Evolutionary conservation across 2,329 filamentous ascomycete genomes (phyloP), one percentile per base, ranked within the genome.

Genomic region (Colletotrichum truncatum): DNA sequence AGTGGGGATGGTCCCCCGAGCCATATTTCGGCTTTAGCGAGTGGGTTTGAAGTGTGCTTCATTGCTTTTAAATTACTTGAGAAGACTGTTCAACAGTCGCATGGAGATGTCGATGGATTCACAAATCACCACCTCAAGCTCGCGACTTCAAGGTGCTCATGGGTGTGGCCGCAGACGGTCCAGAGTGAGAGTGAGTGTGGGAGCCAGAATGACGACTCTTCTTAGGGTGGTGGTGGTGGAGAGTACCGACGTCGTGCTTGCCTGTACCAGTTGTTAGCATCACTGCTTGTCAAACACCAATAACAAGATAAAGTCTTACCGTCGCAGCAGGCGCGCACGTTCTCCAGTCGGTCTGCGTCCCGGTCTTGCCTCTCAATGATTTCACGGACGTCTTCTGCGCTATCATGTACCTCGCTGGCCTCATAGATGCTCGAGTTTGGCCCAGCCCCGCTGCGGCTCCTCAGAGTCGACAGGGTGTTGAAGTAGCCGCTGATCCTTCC

Each of bases 251-350:
- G 75, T 93, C 91, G 73, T 93, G 91, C 81, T 92, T 93, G 70
- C 91, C 89, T 92, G 52, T 2, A 23, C n/a, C 11, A 45, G 41
- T 58, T 12, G 53, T 73, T 70, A 77, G 72, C 75, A 57, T 54
- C 18, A 3, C n/a, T 56, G 26, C 8, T 23, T n/a, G 8, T 23
- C 12, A 25, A 25, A 36, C 14, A 16, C 18, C n/a, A 26, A 21
- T 6, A 39, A 16, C 39, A 30, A n/a, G 36, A 38, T 21, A 46
- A 61, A 82, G n/a, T n/a, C 91, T 87, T 85, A 95, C 94, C 96
- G 86, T 98, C 96, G 79, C 96, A 99, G 81, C 96, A 99, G 65
- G 95, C 94, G 75, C 96, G 87, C 69, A 99, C 96, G 77, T 99
- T 98, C 84, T 98, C 95, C 72, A 98, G 84, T 67, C 90, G 86